A percentile compares a stretch with the other conserved stretches of the same genome.
phyloP scores from a whole-genome alignment of 1,139 yeast genomes.

The Suhomyces bokatorum region DNA sequence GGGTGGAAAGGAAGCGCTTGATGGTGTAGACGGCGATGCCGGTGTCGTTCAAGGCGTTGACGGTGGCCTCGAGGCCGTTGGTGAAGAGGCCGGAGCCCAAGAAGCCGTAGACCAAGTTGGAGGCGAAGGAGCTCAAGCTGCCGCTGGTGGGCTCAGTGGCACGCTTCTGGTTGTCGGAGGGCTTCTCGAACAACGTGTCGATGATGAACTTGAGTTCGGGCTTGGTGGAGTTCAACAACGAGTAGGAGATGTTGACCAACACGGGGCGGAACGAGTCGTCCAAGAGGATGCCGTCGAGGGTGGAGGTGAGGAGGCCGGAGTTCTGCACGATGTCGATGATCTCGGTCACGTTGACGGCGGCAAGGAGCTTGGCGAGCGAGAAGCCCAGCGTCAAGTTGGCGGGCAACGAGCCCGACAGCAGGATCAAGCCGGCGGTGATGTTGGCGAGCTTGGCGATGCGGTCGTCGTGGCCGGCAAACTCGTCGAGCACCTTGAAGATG shows the following conservation, averaged over 20 bases:
- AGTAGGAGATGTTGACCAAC: conserved; percentile 36
- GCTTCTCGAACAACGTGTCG: conserved; percentile 24
- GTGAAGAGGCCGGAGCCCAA: conserved; percentile 33
- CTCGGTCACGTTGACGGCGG: conserved; percentile 27
- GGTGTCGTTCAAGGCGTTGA: conserved; percentile 45
- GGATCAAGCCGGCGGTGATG: conserved; percentile 25
- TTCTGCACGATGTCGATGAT: conserved; percentile 25
- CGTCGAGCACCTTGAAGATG: conserved; percentile 38
- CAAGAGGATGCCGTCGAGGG: conserved; percentile 39
- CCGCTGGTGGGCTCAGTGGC: conserved; percentile 22
- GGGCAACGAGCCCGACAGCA: conserved; percentile 6
- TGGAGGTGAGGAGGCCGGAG: conserved; percentile 39
- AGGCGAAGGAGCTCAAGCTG: conserved; percentile 29
- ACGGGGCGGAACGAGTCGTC: conserved; percentile 38
- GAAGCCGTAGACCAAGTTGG: conserved; percentile 32
- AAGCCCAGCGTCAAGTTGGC: background rate
- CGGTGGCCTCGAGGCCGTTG: conserved; percentile 27
- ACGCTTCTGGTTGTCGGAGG: conserved; percentile 20
- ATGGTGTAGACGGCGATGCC: conserved; percentile 42
- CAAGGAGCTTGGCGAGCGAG: conserved; percentile 14
- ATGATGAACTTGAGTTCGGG: conserved; percentile 27
- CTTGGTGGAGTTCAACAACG: conserved; percentile 35
- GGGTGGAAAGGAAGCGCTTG: conserved; percentile 38
- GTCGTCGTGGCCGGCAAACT: conserved; percentile 34
- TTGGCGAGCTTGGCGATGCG: conserved; percentile 34